Base-by-base conservation (phyloP, 148 eudicot genomes). In the Nepenthes mirabilis region DNA sequence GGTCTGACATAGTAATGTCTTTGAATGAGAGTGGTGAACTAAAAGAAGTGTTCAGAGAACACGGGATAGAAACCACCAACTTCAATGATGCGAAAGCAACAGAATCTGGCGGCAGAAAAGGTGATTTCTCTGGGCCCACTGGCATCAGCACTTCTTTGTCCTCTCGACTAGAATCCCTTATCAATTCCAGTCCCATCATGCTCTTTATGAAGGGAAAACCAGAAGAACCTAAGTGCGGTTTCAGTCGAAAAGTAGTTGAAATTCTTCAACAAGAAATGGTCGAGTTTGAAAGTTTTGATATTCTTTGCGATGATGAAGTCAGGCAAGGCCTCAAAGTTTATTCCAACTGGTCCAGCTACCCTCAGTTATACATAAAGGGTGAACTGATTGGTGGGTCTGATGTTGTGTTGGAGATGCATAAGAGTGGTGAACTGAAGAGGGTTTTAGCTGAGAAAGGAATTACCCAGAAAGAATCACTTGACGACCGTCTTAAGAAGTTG, bases 331-430 rank as follows among this genome's bases (percentile, higher is more conserved):
- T 94, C 37, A 94, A 94, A 78, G 87, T 84, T 4, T 80, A 79
- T 69, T 89, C 99, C 37, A 94, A 94, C 70, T 94, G 99, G 99
- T 89, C 99, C 12, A 94, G 99, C 65, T 94, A 79, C 67, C 99
- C 99, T n/a, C 99, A 94, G 68, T 71, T 94, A 49, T 94, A 94
- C 79, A 84, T 94, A 52, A 75, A 76, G 63, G 87, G 87, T n/a
- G 99, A 94, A 70, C 86, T 94, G 48, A 84, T 94, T 55, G 99
- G 99, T 56, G 99, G 99, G 54, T 94, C 99, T 0, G 97, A 94
- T 63, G 84, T 94, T 23, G 85, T 86, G 52, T 61, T 94, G 62
- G 99, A 94, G 82, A 94, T 94, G 99, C 97, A 94, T 43, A 94
- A 94, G 80, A 94, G 97, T 34, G 99, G 99, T 9, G 95, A 86